phyloP scores from a whole-genome alignment of 2,329 filamentous ascomycete genomes.

The Coleophoma eucalyptorum region DNA sequence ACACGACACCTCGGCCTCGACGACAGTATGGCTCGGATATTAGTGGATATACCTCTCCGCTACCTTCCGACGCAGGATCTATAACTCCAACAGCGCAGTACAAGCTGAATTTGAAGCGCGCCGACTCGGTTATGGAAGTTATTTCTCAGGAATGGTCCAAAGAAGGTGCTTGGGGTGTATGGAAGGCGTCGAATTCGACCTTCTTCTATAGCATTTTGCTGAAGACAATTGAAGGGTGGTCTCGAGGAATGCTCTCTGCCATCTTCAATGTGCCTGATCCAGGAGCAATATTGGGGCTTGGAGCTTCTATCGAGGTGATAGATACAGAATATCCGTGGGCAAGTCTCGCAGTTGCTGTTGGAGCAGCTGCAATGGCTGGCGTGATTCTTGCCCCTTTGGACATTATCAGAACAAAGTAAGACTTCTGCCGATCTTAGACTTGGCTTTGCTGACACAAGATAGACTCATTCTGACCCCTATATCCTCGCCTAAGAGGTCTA shows the following conservation, averaged over 20 bases:
- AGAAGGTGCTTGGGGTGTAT: constrained; percentile 87
- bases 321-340: constrained; percentile 82
- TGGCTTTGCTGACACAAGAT: neutral
- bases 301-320: constrained; percentile 53
- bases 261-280: constrained; percentile 86
- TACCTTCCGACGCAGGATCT: constrained; percentile 33
- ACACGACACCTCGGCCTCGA: constrained; percentile 34
- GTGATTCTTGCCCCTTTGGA: constrained; percentile 84
- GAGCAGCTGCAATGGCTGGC: constrained; percentile 67
- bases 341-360: constrained; percentile 69
- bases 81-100: constrained; percentile 40
- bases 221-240: constrained; percentile 87
- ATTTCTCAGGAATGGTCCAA: constrained; percentile 85
- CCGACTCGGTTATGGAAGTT: constrained; percentile 81
- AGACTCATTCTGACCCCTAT: constrained; percentile 81
- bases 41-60: constrained; percentile 25
- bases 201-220: constrained; percentile 88
- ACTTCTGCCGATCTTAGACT: neutral
- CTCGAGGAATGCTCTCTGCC: constrained; percentile 83
- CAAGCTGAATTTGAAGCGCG: constrained; percentile 66
- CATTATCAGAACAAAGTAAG: constrained; percentile 71
- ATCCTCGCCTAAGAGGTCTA: constrained; percentile 71
- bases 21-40: constrained; percentile 23
- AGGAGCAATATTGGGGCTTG: constrained; percentile 49
- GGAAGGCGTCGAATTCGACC: constrained; percentile 90